Percentiles rank a stretch among this genome's conserved stretches.
phyloP scores from a whole-genome alignment of 805 yeast genomes.

The Candida rishiriensis region DNA sequence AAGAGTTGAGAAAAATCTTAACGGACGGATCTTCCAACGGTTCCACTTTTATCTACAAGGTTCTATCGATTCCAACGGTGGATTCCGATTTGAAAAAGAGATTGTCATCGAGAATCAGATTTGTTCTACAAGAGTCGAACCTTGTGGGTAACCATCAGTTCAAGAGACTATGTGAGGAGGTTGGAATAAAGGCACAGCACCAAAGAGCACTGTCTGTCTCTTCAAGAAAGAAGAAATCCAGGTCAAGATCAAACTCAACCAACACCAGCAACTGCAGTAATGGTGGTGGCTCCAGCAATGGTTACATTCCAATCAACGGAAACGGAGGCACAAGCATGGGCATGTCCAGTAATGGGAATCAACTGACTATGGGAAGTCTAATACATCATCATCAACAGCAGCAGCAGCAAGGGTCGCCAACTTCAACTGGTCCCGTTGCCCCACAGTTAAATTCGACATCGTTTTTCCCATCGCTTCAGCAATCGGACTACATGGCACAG shows the following conservation, averaged over 20 bases:
- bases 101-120: conserved; percentile 57
- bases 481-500: conserved; percentile 1
- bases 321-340: not conserved
- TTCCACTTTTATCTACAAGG: conserved; percentile 72
- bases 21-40: conserved; percentile 62
- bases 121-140: conserved; percentile 55
- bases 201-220: conserved; percentile 19
- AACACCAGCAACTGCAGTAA: conserved; percentile 10
- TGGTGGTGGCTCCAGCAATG: conserved; percentile 2
- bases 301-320: not conserved
- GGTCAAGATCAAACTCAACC: conserved; percentile 25
- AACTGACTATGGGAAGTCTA: not conserved
- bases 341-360: not conserved
- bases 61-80: conserved; percentile 67
- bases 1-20: conserved; percentile 45
- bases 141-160: conserved; percentile 62
- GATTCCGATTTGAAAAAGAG: conserved; percentile 53
- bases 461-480: conserved; percentile 4
- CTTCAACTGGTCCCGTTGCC: not conserved
- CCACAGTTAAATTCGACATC: conserved; percentile 8
- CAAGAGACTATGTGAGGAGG: conserved; percentile 86
- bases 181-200: conserved; percentile 50
- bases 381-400: conserved; percentile 6
- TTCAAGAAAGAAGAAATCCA: conserved; percentile 22
- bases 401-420: conserved; percentile 2